Evolutionary conservation across 2,329 filamentous ascomycete genomes (phyloP).

Genomic region (Pseudovirgaria hyperparasitica): DNA sequence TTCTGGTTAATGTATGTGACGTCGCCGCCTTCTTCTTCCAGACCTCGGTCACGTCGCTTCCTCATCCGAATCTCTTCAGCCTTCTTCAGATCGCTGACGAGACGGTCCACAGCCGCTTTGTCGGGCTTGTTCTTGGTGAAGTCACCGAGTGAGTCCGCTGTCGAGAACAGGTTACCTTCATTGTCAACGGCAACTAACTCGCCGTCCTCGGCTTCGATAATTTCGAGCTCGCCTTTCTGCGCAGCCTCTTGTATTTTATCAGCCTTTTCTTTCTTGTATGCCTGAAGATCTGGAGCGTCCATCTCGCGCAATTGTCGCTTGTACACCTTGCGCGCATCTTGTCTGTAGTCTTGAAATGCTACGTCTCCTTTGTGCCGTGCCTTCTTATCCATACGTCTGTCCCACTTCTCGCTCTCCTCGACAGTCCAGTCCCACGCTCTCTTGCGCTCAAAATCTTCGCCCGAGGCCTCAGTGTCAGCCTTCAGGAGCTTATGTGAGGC

Average conservation of each 20-base stretch:
- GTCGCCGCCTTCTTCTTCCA: conserved; percentile 62
- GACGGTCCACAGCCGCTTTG: conserved; percentile 72
- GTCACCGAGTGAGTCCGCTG: conserved; percentile 66
- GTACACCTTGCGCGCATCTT: conserved; percentile 85
- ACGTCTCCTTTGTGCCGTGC: conserved; percentile 68
- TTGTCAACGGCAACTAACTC: conserved; percentile 91
- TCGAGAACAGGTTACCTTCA: conserved; percentile 82
- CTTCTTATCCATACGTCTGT: conserved; percentile 80
- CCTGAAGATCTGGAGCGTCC: conserved; percentile 56
- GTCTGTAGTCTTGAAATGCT: conserved; percentile 77
- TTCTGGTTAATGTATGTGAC: conserved; percentile 99
- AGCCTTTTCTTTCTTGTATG: conserved; percentile 80
- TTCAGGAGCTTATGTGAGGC: conserved; percentile 89
- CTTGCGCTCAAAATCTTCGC: conserved; percentile 93
- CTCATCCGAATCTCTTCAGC: conserved; percentile 78
- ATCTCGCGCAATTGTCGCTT: conserved; percentile 77
- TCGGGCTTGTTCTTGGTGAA: conserved; percentile 80
- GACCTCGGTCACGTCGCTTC: conserved; percentile 70
- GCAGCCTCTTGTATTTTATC: conserved; percentile 76
- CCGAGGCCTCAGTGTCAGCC: conserved; percentile 71
- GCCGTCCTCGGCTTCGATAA: conserved; percentile 79
- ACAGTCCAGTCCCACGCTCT: conserved; percentile 98
- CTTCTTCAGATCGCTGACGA: conserved; percentile 77
- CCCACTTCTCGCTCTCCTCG: conserved; percentile 90
- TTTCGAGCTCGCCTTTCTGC: conserved; percentile 71